Conservation (phyloP, 805 yeast species). For the Candida taoyuanica region DNA sequence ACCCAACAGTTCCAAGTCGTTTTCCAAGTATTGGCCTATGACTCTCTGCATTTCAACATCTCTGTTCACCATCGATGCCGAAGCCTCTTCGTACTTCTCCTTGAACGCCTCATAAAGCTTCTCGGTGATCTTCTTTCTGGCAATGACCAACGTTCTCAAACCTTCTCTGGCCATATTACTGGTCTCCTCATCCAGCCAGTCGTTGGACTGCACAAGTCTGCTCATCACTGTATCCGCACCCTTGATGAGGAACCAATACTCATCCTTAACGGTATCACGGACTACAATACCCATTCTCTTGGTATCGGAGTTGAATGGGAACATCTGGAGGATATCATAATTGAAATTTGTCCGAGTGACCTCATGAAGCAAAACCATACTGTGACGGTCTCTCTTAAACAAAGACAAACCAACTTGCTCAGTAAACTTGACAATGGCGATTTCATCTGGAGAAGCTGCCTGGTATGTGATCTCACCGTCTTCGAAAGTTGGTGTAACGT, state of each 20-base stretch:
- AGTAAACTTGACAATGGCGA: constrained; percentile 92
- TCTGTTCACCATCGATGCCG: constrained; percentile 73
- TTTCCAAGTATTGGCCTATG: constrained; percentile 67
- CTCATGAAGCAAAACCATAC: constrained; percentile 63
- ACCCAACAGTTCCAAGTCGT: constrained; percentile 80
- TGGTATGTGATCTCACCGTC: constrained; percentile 78
- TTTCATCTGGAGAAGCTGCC: constrained; percentile 98
- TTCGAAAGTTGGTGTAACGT: constrained; percentile 90
- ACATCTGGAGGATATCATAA: constrained; percentile 71
- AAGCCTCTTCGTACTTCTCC: constrained; percentile 63
- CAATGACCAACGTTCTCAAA: constrained; percentile 88
- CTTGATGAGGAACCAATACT: constrained; percentile 80
- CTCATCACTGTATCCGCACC: constrained; percentile 98
- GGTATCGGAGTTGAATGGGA: constrained; percentile 94
- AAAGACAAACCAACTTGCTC: constrained; percentile 80
- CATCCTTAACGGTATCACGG: constrained; percentile 55
- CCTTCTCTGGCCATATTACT: constrained; percentile 99
- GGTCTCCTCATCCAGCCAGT: constrained; percentile 97
- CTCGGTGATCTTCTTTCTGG: constrained; percentile 63
- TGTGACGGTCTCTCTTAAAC: constrained; percentile 74
- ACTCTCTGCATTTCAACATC: constrained; percentile 70
- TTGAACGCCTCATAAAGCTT: constrained; percentile 59
- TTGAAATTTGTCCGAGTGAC: constrained; percentile 46
- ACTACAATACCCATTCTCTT: constrained; percentile 94
- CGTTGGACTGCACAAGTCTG: constrained; percentile 74